A percentile compares a stretch with the other conserved stretches of the same genome.
These are phyloP conservation scores for Sapria himalayana DNA, from an alignment of 345 rosid genomes.

Conservation along the genomic window DNA sequence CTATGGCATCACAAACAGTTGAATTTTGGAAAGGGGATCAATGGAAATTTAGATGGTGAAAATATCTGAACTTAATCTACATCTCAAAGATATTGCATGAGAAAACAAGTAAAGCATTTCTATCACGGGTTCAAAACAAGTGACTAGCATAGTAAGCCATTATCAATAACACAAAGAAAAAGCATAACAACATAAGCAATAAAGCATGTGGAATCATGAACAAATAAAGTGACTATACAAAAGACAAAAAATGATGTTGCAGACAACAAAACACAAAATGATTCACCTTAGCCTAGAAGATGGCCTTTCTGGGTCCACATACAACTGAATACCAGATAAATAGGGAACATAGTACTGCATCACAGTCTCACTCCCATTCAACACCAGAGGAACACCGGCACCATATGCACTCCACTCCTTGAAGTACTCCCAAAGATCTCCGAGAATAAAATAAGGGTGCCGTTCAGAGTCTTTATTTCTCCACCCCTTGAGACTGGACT, in stretches of 20 bases:
- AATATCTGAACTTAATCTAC: no score
- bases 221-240: no score
- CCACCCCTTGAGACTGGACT: slow-evolving; percentile 35
- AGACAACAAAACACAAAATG: not conserved
- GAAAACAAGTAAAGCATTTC: no score
- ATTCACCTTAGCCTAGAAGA: slow-evolving; percentile 32
- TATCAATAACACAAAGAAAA: not conserved
- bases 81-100: no score
- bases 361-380: slow-evolving; percentile 53
- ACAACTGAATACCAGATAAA: slow-evolving; percentile 78
- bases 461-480: slow-evolving; percentile 20
- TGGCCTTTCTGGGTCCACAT: slow-evolving; percentile 29
- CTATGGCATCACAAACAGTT: no score
- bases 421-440: slow-evolving; percentile 75
- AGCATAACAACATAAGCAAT: no score
- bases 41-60: no score
- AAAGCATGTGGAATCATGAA: no score
- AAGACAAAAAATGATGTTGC: no score
- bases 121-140: no score
- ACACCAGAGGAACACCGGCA: slow-evolving; percentile 59
- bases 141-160: no score
- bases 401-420: slow-evolving; percentile 92
- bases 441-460: slow-evolving; percentile 41
- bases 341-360: slow-evolving; percentile 84
- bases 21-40: no score